phyloP scores from a whole-genome alignment of 148 eudicot genomes.

The Diospyros kaki region DNA sequence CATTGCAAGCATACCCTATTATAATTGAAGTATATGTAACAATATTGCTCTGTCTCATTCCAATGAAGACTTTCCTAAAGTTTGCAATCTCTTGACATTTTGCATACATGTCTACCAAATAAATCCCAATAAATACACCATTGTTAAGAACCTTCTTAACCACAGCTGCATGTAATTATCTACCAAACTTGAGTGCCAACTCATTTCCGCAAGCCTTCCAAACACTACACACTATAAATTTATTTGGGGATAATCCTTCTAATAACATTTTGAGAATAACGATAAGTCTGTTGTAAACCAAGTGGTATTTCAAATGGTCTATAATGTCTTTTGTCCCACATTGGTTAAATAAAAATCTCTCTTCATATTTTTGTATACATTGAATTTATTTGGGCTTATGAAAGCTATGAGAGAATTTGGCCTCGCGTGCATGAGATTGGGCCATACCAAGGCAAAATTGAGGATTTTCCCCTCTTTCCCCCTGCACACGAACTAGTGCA shows the following conservation, averaged over 20 bases:
- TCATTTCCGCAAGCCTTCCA: constrained; percentile 81
- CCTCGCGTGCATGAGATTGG: too few relatives aligned
- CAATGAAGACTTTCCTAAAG: constrained; percentile 57
- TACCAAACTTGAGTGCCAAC: constrained; percentile 58
- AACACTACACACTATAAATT: constrained; percentile 68
- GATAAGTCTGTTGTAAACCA: background rate
- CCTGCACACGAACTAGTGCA: too few relatives aligned
- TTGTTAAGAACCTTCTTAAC: constrained; percentile 50
- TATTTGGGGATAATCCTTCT: constrained; percentile 58
- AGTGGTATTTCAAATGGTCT: too few relatives aligned
- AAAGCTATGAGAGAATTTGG: too few relatives aligned
- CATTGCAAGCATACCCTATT: constrained; percentile 70
- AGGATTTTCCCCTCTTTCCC: too few relatives aligned
- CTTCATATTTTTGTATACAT: too few relatives aligned
- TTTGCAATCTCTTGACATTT: constrained; percentile 60
- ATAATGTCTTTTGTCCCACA: too few relatives aligned
- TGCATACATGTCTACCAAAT: constrained; percentile 79
- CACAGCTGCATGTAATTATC: constrained; percentile 60
- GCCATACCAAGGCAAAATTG: too few relatives aligned
- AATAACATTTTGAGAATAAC: constrained; percentile 49
- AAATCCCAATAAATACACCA: constrained; percentile 64
- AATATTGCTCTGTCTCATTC: constrained; percentile 72
- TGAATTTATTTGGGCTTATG: too few relatives aligned
- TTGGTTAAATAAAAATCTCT: too few relatives aligned
- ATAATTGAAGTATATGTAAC: constrained; percentile 84